These are phyloP conservation scores for Axilococcus clingmanii DNA, from an alignment of 139 green algal genomes.

Conservation along the genomic window DNA sequence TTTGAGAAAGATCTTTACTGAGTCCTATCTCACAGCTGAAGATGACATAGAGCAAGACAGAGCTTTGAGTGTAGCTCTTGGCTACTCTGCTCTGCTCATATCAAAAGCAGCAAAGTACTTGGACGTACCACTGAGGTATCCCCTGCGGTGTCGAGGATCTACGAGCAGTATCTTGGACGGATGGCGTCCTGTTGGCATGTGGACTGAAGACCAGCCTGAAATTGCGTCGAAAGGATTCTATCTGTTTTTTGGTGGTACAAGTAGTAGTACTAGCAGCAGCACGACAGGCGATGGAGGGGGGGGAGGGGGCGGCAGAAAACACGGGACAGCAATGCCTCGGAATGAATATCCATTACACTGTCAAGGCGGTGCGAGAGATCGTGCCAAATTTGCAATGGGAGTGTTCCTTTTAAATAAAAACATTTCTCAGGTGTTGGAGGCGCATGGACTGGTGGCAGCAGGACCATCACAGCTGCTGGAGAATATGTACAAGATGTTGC, in stretches of 20 bases:
- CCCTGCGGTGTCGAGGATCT: slow-evolving; percentile 36
- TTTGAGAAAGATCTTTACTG: slow-evolving; percentile 15
- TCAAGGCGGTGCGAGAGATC: slow-evolving; percentile 34
- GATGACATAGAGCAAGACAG: slow-evolving; percentile 5
- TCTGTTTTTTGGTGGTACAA: not conserved
- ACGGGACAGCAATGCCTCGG: not conserved
- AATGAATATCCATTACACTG: slow-evolving; percentile 50
- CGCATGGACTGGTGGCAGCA: slow-evolving; percentile 42
- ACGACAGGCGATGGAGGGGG: not conserved
- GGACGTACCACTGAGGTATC: slow-evolving; percentile 55
- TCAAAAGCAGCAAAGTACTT: slow-evolving; percentile 42
- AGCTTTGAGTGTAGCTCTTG: slow-evolving; percentile 34
- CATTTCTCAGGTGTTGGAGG: slow-evolving; percentile 57
- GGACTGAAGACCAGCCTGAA: not conserved
- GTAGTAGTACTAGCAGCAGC: slow-evolving; percentile 11
- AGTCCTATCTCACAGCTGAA: slow-evolving; percentile 2
- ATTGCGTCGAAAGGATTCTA: not conserved
- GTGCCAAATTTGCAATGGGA: slow-evolving; percentile 54
- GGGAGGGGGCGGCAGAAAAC: not conserved
- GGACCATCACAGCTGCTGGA: slow-evolving; percentile 45
- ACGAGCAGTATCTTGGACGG: slow-evolving; percentile 37
- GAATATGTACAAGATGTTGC: slow-evolving; percentile 53
- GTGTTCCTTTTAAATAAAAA: slow-evolving; percentile 68
- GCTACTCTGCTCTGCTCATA: slow-evolving; percentile 53
- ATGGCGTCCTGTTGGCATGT: slow-evolving; percentile 9